Base-by-base conservation (phyloP, 306 rosid species). In the Purshia tridentata region DNA sequence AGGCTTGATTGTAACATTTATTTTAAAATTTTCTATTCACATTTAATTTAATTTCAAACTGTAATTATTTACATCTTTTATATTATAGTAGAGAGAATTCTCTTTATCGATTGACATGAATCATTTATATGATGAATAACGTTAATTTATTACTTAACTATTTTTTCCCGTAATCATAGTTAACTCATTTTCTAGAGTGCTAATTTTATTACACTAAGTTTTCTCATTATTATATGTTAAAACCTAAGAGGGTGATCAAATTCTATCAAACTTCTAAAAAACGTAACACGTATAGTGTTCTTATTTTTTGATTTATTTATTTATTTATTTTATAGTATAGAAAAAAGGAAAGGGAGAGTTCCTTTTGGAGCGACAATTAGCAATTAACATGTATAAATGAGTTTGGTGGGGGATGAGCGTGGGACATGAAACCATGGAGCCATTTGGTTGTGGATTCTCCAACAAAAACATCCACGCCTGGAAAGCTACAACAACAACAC, bases 401-500 rank as follows among this genome's bases (percentile, higher is more conserved):
- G 85, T 79, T 76, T 80, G 82, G 88, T 86, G 75, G 77, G 81
- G 84, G 65, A 29, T 29, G 35, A 76, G 83, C 61, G 90, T 88
- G 92, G 92, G 92, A 65, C 88, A 82, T 75, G 73, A 80, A 67
- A 80, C 85, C 80, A 86, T 88, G 90, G 92, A 92, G 94, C 91
- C 96, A 88, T 90, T 90, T 82, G 92, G 89, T 81, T 86, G 94
- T 92, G 96, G 96, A 90, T 84, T 90, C 88, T 88, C 98, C 96
- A 92, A 92, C 98, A 90, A 81, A 81, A 76, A 47, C 81, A 71
- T 57, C 81, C 96, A 92, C 96, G 95, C 96, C 81, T 87, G 61
- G 65, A 88, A 92, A 90, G 91, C 84, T 64, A 76, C 39, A 73
- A 72, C 37, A 64, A 76, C 39, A 76, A 72, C 37, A 80, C 78